Evolutionary conservation across 163 green algal genomes (phyloP), one percentile per base, ranked within the genome.

Genomic region (Chloroidium sp.): DNA sequence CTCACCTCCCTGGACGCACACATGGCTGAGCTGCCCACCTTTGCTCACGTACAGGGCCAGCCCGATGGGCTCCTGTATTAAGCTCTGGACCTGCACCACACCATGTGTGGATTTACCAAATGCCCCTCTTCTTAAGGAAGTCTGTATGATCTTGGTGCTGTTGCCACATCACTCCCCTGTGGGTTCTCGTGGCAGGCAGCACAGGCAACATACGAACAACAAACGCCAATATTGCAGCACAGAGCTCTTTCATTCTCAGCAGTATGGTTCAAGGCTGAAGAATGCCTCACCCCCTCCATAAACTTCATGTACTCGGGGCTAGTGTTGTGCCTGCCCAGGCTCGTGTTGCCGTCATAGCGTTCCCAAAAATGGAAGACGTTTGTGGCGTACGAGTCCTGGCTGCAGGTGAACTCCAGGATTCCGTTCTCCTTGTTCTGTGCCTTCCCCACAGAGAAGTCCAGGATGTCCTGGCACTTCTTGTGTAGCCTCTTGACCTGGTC

Each of bases 351-450:
- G 4, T 89, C 84, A 68, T 96, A 96, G 10, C 91, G 85, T 85
- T 96, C 92, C 90, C 89, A 94, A 8, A 95, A 93, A 82, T 97
- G 92, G 76, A 96, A 93, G 0, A 88, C 85, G 75, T 90, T 86
- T 1, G 76, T 62, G 72, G 92, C 89, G 60, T 85, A 91, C 3
- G 85, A 83, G 78, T 94, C 90, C 59, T 79, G 67, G 67, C 69
- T 89, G 80, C 84, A 88, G 57, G 83, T 78, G 75, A 91, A 91
- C 13, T 82, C 87, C 36, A 91, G 64, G 61, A 96, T 92, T 2
- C 92, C 91, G 59, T 74, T 87, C 69, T 61, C 77, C 12, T 83
- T 84, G 64, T 90, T 76, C 2, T 72, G 57, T 69, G 85, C 86
- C 57, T 87, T 81, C 57, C 81, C 61, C 13, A 85, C 36, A 0